Evolutionary conservation across 768 basidiomycete species (phyloP), one percentile per base, ranked within the genome.

Genomic region (Pleurotus sapidus): DNA sequence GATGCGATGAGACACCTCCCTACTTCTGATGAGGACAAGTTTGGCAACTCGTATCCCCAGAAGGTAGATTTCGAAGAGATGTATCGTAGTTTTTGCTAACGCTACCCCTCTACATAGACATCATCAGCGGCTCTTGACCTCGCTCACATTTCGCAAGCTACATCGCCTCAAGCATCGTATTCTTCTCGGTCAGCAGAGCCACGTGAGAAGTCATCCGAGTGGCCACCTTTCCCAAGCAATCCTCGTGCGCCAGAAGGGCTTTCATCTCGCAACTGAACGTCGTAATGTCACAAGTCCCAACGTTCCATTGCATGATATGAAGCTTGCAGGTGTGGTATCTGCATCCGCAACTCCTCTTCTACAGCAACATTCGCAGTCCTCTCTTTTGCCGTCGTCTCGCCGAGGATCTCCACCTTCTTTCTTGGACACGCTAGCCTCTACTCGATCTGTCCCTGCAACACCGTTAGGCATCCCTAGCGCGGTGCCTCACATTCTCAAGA

Each of bases 71-170:
- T 58, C 43, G 11, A 56, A 54, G n/a, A 14, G 57, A 15, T 40
- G 49, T 49, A 24, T 56, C 38, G 30, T 15, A 40, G 11, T 39
- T 37, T 50, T 46, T 4, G 20, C 55, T 58, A 57, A 34, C 56
- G 37, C 63, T 53, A 50, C 4, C 30, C 30, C 46, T 15, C 40
- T 40, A 39, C 39, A 34, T 60, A 93, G 85, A 85, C 89, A 15
- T 89, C 93, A 15, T 96, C 95, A 17, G 95, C 92, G 34, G 95
- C 96, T 42, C 73, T 98, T 64, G 95, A 98, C 71, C 81, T 98
- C 38, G 95, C 96, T 14, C 92, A 94, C 49, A 81, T 92, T 34
- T 87, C 91, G 3, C 93, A 92, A 68, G 15, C 51, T 23, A 88
- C 88, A 5, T 87, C 90, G 12, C 86, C 88, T 23, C 82, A 85